Evolutionary conservation across 2,329 filamentous ascomycete genomes (phyloP).

Genomic region (Colletotrichum sublineola): DNA sequence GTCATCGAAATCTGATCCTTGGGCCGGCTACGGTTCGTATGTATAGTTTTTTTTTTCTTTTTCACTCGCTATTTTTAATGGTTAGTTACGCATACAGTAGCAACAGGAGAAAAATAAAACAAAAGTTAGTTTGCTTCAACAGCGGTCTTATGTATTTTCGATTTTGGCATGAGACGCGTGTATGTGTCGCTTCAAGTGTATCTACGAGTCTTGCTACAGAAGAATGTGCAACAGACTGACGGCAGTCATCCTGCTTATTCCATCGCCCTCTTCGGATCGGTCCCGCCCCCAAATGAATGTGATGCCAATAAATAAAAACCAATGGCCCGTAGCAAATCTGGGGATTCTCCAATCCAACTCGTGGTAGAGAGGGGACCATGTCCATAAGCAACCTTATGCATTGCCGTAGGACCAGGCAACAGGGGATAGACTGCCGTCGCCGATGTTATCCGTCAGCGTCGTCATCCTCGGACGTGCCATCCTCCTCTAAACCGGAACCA

Average conservation of each 20-base stretch:
- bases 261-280: constrained; percentile 64
- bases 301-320: constrained; percentile 14
- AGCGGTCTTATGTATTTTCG: constrained; percentile 20
- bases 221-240: constrained; percentile 56
- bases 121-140: constrained; percentile 6
- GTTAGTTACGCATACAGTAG: constrained; percentile 14
- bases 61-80: constrained; percentile 20
- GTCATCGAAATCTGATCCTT: neutral
- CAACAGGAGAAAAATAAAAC: constrained; percentile 9
- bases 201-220: constrained; percentile 52
- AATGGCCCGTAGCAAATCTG: constrained; percentile 21
- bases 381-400: constrained; percentile 29
- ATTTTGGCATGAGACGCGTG: constrained; percentile 18
- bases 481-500: constrained; percentile 56
- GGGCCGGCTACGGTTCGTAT: constrained; percentile 29
- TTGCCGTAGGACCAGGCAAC: constrained; percentile 71
- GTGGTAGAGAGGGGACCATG: neutral
- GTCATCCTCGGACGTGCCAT: constrained; percentile 72
- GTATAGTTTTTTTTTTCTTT: constrained; percentile 27
- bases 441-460: constrained; percentile 67
- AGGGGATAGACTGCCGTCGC: constrained; percentile 76
- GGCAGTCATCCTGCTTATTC: constrained; percentile 74
- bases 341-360: neutral
- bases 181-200: constrained; percentile 19
- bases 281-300: constrained; percentile 18